Base-by-base conservation (phyloP, 2,329 filamentous ascomycete genomes). In the Cercospora sojina region DNA sequence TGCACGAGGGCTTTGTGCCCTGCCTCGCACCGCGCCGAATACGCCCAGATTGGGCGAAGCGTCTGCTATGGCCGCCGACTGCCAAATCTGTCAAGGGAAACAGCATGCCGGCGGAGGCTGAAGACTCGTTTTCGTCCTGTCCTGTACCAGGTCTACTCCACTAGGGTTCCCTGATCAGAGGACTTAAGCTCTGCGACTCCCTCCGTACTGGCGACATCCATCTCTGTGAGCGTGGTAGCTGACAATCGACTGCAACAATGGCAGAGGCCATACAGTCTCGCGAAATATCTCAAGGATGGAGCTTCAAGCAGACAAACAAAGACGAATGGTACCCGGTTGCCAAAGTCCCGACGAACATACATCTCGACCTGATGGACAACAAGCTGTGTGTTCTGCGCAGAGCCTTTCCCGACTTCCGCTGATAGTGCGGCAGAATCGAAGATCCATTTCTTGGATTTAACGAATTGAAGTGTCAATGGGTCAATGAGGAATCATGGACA, bases 391-490 rank as follows among this genome's bases (percentile, higher is more conserved):
- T 47, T 18, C 25, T 2, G 3, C 9, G 13, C 12, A 25, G 5
- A 25, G 5, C 7, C 5, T 8, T 29, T 16, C 2, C 16, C 12
- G n/a, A 10, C 9, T 55, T 10, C 12, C 20, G n/a, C 63, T 77
- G 56, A 67, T 58, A 27, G 56, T n/a, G 12, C 59, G 6, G 61
- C 70, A 83, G 82, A 65, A 84, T 84, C 43, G 80, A 80, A 12
- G 82, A 84, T 71, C 82, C 83, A 0, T 83, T 83, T 70, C 74
- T 83, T 4, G 83, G 80, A 47, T 83, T 82, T 77, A 84, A 84
- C 68, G 83, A 84, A 72, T 75, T 82, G 62, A 75, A 80, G 59
- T 80, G 80, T 57, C 79, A 84, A 74, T 84, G 82, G 83, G 81
- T 84, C 16, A 81, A 78, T 20, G 81, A 83, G 67, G 78, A 80